Conservation (phyloP, 2,329 filamentous ascomycete species). For the Shiraia bambusicola region DNA sequence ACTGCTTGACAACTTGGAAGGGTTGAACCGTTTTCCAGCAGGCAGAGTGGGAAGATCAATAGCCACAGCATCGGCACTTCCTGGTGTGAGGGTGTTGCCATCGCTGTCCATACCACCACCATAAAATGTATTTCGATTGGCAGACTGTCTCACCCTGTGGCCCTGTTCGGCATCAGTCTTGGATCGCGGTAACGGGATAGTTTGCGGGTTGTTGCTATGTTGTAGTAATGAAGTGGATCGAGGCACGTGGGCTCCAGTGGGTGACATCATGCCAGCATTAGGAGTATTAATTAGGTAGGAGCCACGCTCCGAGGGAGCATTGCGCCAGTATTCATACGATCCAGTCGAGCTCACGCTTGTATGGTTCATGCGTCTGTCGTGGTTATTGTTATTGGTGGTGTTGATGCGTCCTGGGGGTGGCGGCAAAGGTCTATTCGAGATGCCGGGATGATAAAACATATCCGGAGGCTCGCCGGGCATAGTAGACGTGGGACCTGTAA, state of each 20-base stretch:
- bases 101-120: constrained; percentile 39
- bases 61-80: constrained; percentile 54
- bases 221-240: constrained; percentile 67
- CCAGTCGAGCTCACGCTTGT: constrained; percentile 34
- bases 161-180: constrained; percentile 85
- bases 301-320: constrained; percentile 31
- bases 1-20: constrained; percentile 74
- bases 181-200: constrained; percentile 81
- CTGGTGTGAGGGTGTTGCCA: constrained; percentile 60
- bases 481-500: constrained; percentile 31
- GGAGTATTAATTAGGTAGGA: constrained; percentile 38
- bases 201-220: constrained; percentile 76
- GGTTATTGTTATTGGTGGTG: constrained; percentile 46
- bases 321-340: constrained; percentile 52
- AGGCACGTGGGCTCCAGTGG: constrained; percentile 36
- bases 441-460: constrained; percentile 89
- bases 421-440: constrained; percentile 62
- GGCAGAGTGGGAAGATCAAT: constrained; percentile 86
- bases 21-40: constrained; percentile 77
- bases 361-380: constrained; percentile 47
- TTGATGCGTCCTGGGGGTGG: constrained; percentile 63
- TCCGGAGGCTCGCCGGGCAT: constrained; percentile 69
- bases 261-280: constrained; percentile 35
- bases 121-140: constrained; percentile 40
- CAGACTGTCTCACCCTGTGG: constrained; percentile 44